Percentiles rank a stretch among this genome's conserved stretches.
These are phyloP conservation scores for Flaveria floridana DNA, from an alignment of 140 eudicot genomes.

Conservation along the genomic window DNA sequence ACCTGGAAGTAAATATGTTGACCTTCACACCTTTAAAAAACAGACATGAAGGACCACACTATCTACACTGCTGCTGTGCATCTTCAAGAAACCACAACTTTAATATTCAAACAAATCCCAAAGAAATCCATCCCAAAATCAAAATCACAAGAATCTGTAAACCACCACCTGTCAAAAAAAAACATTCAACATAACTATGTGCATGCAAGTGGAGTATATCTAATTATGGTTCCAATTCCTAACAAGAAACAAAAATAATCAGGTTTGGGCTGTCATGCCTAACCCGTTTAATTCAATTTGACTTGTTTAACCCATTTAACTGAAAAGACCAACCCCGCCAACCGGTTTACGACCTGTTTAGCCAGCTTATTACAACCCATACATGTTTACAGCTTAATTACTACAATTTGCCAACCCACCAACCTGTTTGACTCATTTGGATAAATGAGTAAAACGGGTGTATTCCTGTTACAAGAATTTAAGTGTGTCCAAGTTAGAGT, in stretches of 20 bases:
- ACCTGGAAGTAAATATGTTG: constrained; percentile 38
- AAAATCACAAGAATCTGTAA: constrained; percentile 43
- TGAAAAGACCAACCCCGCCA: neutral
- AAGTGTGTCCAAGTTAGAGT: neutral
- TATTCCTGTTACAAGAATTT: neutral
- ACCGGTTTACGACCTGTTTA: neutral
- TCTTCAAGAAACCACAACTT: constrained; percentile 29
- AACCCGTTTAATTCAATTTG: neutral
- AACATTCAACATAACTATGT: neutral
- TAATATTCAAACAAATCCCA: neutral
- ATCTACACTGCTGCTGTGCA: constrained; percentile 51
- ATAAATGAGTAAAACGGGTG: neutral
- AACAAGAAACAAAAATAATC: neutral
- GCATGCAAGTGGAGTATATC: neutral
- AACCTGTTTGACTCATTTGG: neutral
- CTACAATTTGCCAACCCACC: neutral
- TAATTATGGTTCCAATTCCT: neutral
- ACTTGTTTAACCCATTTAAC: neutral
- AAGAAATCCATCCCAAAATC: constrained; percentile 32
- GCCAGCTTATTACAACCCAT: neutral
- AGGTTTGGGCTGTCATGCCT: neutral
- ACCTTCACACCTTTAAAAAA: constrained; percentile 53
- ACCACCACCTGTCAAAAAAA: constrained; percentile 40
- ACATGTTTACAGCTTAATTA: neutral
- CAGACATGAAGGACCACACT: constrained; percentile 62